Evolutionary conservation across 768 basidiomycete genomes (phyloP).

Genomic region (Russula earlei): DNA sequence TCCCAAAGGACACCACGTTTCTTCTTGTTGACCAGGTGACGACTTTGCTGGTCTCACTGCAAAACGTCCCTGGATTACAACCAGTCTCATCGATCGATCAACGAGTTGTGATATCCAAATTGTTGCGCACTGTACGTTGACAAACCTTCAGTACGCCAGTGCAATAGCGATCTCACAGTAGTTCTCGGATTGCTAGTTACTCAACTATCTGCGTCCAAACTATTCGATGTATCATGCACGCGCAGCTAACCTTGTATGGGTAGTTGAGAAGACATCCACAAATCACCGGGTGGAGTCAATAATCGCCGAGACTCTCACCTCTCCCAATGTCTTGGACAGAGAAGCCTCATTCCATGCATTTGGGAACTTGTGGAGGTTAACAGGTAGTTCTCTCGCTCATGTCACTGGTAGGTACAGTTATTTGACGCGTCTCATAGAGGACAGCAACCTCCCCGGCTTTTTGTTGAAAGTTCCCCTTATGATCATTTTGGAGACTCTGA

Average conservation of each 20-base stretch:
- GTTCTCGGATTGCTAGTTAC: slow-evolving; percentile 35
- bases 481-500: slow-evolving; percentile 75
- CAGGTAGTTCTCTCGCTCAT: slow-evolving; percentile 42
- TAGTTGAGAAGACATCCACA: slow-evolving; percentile 46
- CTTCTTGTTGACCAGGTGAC: slow-evolving; percentile 18
- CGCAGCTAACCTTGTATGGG: slow-evolving; percentile 76
- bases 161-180: not conserved
- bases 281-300: slow-evolving; percentile 69
- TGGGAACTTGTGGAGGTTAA: slow-evolving; percentile 85
- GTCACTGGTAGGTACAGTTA: not conserved
- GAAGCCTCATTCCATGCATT: slow-evolving; percentile 75
- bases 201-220: slow-evolving; percentile 62
- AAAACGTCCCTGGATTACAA: slow-evolving; percentile 12
- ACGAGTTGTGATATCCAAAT: slow-evolving; percentile 43
- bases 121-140: slow-evolving; percentile 43
- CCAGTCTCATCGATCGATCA: slow-evolving; percentile 36
- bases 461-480: slow-evolving; percentile 79
- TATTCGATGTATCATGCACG: slow-evolving; percentile 70
- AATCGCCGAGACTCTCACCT: slow-evolving; percentile 61
- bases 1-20: slow-evolving; percentile 16
- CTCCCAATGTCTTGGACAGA: slow-evolving; percentile 37
- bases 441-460: slow-evolving; percentile 71
- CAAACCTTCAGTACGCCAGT: not conserved
- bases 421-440: slow-evolving; percentile 44
- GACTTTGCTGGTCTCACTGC: slow-evolving; percentile 12